Evolutionary conservation across 148 eudicot genomes (phyloP).

Genomic region (Fagopyrum homotropicum): DNA sequence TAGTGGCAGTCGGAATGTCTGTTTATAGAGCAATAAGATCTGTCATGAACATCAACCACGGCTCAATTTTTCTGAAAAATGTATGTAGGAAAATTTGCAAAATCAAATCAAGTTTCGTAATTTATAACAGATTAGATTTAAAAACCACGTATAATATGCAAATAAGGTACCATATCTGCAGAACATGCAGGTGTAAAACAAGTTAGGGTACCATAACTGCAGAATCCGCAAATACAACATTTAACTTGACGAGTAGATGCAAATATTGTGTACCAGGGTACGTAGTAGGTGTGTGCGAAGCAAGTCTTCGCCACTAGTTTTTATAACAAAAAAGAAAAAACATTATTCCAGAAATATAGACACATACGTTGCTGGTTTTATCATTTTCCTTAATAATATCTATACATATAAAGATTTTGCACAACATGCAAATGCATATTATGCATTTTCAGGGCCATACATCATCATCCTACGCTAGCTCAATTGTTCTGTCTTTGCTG

Average conservation of each 20-base stretch:
- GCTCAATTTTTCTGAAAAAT: too few species aligned
- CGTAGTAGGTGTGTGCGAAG: too few species aligned
- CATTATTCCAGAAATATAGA: not conserved
- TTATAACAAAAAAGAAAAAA: not conserved
- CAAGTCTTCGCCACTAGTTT: too few species aligned
- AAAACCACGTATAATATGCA: too few species aligned
- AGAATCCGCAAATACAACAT: too few species aligned
- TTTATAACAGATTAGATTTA: too few species aligned
- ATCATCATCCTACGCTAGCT: not conserved
- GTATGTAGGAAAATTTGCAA: not conserved
- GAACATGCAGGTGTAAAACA: too few species aligned
- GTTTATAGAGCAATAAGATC: not conserved
- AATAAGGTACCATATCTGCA: too few species aligned
- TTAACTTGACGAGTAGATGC: too few species aligned
- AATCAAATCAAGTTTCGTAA: not conserved
- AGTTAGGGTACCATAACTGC: too few species aligned
- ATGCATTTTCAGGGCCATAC: not conserved
- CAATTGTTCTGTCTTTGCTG: conserved; percentile 10
- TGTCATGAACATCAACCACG: too few species aligned
- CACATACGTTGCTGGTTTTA: not conserved
- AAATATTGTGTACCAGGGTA: too few species aligned
- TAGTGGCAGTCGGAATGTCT: not conserved
- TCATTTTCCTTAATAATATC: not conserved
- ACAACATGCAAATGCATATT: not conserved
- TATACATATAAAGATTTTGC: not conserved